Percentiles rank a stretch among this genome's conserved stretches.
phyloP scores from a whole-genome alignment of 768 basidiomycete genomes.

The Macrolepiota dolichaula region DNA sequence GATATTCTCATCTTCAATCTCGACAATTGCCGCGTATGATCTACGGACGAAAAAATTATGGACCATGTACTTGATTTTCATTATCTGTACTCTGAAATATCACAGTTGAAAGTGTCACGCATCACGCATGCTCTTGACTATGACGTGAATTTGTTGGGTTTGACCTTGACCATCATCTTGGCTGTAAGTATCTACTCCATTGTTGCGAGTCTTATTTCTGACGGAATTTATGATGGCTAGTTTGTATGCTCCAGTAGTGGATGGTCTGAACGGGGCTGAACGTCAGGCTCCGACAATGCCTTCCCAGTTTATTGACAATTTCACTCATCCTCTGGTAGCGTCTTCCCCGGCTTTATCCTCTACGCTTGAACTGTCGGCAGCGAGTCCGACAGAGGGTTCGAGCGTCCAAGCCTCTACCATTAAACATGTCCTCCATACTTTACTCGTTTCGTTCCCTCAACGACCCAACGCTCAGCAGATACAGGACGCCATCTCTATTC shows the following conservation, averaged over 20 bases:
- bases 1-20: slow-evolving; percentile 89
- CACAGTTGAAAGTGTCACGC: neutral
- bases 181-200: neutral
- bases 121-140: neutral
- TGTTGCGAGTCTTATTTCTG: neutral
- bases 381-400: neutral
- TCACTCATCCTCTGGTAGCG: slow-evolving; percentile 29
- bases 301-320: slow-evolving; percentile 37
- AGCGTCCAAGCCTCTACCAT: neutral
- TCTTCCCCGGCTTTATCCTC: slow-evolving; percentile 19
- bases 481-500: slow-evolving; percentile 20
- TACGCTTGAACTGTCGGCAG: neutral
- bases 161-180: neutral
- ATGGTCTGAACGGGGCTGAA: neutral
- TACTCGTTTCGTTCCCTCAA: slow-evolving; percentile 35
- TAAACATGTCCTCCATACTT: slow-evolving; percentile 32
- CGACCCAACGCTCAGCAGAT: slow-evolving; percentile 24
- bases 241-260: neutral
- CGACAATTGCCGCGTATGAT: slow-evolving; percentile 89
- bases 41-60: neutral
- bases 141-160: neutral
- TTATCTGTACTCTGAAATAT: neutral
- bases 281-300: slow-evolving; percentile 19
- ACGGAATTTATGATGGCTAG: neutral
- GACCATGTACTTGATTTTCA: neutral